A percentile compares a stretch with the other conserved stretches of the same genome.
These are phyloP conservation scores for Penicillium fuscoglaucum DNA, from an alignment of 2,329 filamentous ascomycete species.

Conservation along the genomic window DNA sequence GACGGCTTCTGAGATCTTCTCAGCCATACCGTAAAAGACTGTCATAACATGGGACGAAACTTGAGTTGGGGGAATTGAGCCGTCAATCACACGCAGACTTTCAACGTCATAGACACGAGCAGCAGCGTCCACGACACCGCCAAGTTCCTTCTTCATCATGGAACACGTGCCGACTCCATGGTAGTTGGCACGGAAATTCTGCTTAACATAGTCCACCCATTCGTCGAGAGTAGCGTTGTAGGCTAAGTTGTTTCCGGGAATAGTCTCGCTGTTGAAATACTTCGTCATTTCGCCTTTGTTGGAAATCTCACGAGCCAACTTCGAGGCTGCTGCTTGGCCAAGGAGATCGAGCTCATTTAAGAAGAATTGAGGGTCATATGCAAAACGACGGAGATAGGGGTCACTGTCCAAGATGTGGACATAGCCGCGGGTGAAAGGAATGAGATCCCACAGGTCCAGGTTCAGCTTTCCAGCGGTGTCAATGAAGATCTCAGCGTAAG, in stretches of 20 bases:
- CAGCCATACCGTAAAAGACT: conserved; percentile 33
- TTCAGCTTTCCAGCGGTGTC: conserved; percentile 27
- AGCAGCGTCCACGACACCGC: conserved; percentile 35
- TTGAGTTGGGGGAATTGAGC: conserved; percentile 38
- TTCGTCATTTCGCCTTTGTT: conserved; percentile 19
- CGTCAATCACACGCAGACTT: conserved; percentile 40
- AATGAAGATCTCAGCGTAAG: conserved; percentile 31
- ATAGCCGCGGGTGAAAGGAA: conserved; percentile 33
- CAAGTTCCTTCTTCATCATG: conserved; percentile 35
- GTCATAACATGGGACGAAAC: conserved; percentile 35
- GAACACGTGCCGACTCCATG: conserved; percentile 35
- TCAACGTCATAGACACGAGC: conserved; percentile 34
- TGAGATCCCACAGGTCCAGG: conserved; percentile 32
- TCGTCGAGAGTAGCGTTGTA: conserved; percentile 23
- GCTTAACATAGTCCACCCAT: conserved; percentile 26
- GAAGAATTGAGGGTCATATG: conserved; percentile 29
- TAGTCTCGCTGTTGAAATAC: conserved; percentile 20
- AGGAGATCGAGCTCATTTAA: conserved; percentile 31
- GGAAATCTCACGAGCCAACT: conserved; percentile 28
- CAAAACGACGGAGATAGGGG: conserved; percentile 27
- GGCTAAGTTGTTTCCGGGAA: conserved; percentile 17
- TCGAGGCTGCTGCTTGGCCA: conserved; percentile 30
- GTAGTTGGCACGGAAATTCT: conserved; percentile 32
- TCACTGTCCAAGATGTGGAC: conserved; percentile 26
- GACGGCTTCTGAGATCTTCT: conserved; percentile 25